These are phyloP conservation scores for Cephalotrichum gorgonifer DNA, from an alignment of 2,329 filamentous ascomycete genomes.

Conservation along the genomic window DNA sequence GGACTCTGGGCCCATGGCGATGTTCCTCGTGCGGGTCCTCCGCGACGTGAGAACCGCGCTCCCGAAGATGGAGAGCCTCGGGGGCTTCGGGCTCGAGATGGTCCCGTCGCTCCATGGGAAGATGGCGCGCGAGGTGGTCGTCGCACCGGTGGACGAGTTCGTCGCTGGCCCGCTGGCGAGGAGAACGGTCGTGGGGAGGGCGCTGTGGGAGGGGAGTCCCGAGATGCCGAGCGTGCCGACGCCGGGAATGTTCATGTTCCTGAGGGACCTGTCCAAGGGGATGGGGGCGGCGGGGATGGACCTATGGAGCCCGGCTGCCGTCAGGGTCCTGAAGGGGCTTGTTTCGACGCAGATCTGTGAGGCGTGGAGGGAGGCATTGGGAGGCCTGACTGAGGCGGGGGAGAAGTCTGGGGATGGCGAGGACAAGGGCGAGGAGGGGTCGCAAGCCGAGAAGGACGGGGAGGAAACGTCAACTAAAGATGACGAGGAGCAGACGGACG, in stretches of 20 bases:
- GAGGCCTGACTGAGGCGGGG: constrained; percentile 10
- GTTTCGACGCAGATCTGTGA: constrained; percentile 40
- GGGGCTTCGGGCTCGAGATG: constrained; percentile 47
- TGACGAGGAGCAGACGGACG: constrained; percentile 8
- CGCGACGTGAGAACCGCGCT: constrained; percentile 62
- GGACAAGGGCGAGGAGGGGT: constrained; percentile 7
- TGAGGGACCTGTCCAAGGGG: constrained; percentile 51
- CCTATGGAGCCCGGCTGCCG: constrained; percentile 66
- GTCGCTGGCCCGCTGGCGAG: constrained; percentile 27
- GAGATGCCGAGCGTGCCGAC: constrained; percentile 71
- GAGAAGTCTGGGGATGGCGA: constrained; percentile 3
- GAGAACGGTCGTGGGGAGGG: constrained; percentile 46
- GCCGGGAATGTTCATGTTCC: constrained; percentile 59
- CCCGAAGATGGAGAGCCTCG: constrained; percentile 38
- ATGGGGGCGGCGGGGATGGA: constrained; percentile 68
- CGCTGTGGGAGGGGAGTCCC: constrained; percentile 73
- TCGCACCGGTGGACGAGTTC: constrained; percentile 38
- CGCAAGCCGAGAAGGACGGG: constrained; percentile 9
- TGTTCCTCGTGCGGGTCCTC: constrained; percentile 63
- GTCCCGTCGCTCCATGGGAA: constrained; percentile 54
- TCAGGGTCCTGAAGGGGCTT: constrained; percentile 50
- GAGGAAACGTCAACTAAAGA: constrained; percentile 3
- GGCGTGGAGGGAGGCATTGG: constrained; percentile 34
- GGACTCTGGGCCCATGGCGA: constrained; percentile 41
- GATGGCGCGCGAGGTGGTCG: constrained; percentile 44